phyloP scores from a whole-genome alignment of 2,329 filamentous ascomycete genomes.

The Stemphylium vesicarium region DNA sequence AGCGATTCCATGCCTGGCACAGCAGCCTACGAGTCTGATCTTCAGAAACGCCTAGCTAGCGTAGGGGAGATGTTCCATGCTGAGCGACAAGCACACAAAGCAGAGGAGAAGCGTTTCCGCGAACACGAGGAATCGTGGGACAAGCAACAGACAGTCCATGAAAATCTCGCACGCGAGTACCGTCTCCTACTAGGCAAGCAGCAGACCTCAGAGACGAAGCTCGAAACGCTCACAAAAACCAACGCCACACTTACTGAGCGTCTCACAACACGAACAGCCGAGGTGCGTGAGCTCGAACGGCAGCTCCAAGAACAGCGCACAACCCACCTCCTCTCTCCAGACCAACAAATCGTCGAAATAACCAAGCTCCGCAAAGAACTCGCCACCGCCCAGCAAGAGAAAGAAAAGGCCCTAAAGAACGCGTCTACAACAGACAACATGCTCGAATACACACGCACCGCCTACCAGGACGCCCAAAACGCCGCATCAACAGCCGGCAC shows the following conservation, averaged over 20 bases:
- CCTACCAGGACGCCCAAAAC: slow-evolving; percentile 55
- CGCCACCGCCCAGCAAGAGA: slow-evolving; percentile 22
- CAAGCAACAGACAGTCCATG: slow-evolving; percentile 35
- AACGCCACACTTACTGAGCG: slow-evolving; percentile 28
- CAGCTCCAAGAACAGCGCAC: slow-evolving; percentile 29
- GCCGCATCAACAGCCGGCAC: slow-evolving; percentile 15
- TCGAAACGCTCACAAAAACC: slow-evolving; percentile 21
- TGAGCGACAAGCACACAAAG: slow-evolving; percentile 17
- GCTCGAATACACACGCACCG: slow-evolving; percentile 62
- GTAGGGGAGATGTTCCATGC: slow-evolving; percentile 10
- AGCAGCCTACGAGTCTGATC: slow-evolving; percentile 14
- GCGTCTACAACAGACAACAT: slow-evolving; percentile 50
- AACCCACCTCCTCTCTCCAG: slow-evolving; percentile 25
- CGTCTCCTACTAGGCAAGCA: slow-evolving; percentile 25
- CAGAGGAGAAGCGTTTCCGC: slow-evolving; percentile 18
- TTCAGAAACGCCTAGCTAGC: slow-evolving; percentile 16
- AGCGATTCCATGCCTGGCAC: slow-evolving; percentile 52
- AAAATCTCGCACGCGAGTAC: slow-evolving; percentile 30
- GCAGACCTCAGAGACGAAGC: slow-evolving; percentile 20
- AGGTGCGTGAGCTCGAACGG: slow-evolving; percentile 16
- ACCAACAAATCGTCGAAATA: slow-evolving; percentile 33
- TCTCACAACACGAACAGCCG: slow-evolving; percentile 18
- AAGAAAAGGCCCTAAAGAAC: slow-evolving; percentile 39
- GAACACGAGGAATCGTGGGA: slow-evolving; percentile 28
- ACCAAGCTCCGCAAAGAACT: slow-evolving; percentile 32